phyloP scores from a whole-genome alignment of 352 stramenopile genomes.

The Phytophthora nicotianae region DNA sequence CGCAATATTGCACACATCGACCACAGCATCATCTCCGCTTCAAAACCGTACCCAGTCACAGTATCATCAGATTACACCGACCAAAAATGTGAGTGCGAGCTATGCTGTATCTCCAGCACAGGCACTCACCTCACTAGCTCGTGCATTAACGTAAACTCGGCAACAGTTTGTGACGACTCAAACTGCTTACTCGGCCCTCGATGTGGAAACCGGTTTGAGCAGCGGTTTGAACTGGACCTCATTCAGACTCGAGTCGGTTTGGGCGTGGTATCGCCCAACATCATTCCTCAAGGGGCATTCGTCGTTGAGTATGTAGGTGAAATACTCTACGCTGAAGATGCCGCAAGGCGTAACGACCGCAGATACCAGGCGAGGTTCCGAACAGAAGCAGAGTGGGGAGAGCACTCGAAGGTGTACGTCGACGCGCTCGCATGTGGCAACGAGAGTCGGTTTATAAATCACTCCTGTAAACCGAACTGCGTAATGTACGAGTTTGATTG shows the following conservation, averaged over 20 bases:
- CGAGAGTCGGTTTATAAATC: slow-evolving; percentile 2
- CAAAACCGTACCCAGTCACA: not conserved
- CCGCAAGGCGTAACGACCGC: not conserved
- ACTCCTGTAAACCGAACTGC: not conserved
- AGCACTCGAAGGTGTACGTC: not conserved
- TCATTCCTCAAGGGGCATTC: slow-evolving; percentile 1
- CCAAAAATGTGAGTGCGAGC: too few relatives aligned
- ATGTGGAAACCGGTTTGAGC: slow-evolving; percentile 6
- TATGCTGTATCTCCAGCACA: too few relatives aligned
- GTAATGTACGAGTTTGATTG: slow-evolving; percentile 4
- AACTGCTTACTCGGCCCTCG: not conserved
- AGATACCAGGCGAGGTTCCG: not conserved
- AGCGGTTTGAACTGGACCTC: not conserved
- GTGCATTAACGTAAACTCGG: not conserved
- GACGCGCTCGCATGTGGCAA: not conserved
- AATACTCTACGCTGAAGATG: not conserved
- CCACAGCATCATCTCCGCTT: not conserved
- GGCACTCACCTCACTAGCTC: not conserved
- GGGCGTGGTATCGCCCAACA: not conserved
- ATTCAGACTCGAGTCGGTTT: not conserved
- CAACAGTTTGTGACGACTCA: not conserved
- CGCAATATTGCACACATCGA: not conserved
- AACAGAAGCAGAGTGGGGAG: not conserved
- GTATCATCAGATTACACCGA: not conserved
- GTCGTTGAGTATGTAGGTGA: slow-evolving; percentile 1